phyloP scores from a whole-genome alignment of 257 asterid genomes.

The Misopates orontium region DNA sequence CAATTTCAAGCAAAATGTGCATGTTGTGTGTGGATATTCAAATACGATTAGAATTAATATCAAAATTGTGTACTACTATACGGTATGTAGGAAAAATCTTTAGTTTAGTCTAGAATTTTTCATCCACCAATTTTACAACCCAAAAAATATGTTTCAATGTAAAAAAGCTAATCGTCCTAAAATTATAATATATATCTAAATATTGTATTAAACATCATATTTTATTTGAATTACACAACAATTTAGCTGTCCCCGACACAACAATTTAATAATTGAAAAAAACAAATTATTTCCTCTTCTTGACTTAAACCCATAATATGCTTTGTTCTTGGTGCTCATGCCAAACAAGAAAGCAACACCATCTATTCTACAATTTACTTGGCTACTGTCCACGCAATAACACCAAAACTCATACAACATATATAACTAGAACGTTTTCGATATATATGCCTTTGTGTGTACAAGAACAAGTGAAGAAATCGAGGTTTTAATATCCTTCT shows the following conservation, averaged over 20 bases:
- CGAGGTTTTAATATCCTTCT: slow-evolving; percentile 33
- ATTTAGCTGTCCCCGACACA: background rate
- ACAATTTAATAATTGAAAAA: background rate
- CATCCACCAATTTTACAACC: too few species aligned
- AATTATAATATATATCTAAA: too few species aligned
- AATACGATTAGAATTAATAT: too few species aligned
- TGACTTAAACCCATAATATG: background rate
- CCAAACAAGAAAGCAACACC: slow-evolving; percentile 24
- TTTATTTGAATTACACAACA: too few species aligned
- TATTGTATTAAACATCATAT: too few species aligned
- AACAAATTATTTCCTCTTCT: background rate
- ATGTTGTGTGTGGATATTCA: too few species aligned
- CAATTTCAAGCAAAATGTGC: too few species aligned
- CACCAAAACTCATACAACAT: background rate
- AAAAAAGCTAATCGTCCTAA: too few species aligned
- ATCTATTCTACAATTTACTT: slow-evolving; percentile 17
- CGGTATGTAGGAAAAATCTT: too few species aligned
- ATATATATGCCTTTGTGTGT: slow-evolving; percentile 16
- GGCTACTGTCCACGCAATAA: slow-evolving; percentile 12
- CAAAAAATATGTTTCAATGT: too few species aligned
- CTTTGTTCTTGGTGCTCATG: slow-evolving; percentile 25
- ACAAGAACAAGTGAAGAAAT: slow-evolving; percentile 41
- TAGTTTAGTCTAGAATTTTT: too few species aligned
- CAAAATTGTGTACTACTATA: too few species aligned
- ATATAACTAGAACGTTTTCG: slow-evolving; percentile 7